Conservation (phyloP, 140 eudicot species). For the Erigeron philadelphicus region DNA sequence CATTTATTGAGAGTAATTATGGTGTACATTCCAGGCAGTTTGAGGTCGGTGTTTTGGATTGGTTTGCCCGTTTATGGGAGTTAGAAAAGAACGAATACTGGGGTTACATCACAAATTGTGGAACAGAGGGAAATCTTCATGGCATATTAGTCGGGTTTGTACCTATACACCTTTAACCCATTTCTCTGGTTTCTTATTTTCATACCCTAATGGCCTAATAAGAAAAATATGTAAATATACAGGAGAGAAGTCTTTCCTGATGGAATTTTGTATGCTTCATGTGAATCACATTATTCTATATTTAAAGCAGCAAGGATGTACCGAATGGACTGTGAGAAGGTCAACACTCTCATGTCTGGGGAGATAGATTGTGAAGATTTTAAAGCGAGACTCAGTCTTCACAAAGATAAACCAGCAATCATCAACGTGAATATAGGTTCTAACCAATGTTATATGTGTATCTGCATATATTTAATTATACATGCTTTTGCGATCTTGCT, state of each 20-base stretch:
- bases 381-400: slow-evolving; percentile 49
- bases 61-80: slow-evolving; percentile 99
- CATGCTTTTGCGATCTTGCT: background rate
- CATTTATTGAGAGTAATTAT: slow-evolving; percentile 96
- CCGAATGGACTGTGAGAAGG: slow-evolving; percentile 85
- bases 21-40: slow-evolving; percentile 99
- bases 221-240: slow-evolving; percentile 27
- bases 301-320: slow-evolving; percentile 99
- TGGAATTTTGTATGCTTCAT: slow-evolving; percentile 82
- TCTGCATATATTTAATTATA: slow-evolving; percentile 3
- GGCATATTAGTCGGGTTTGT: slow-evolving; percentile 95
- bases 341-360: slow-evolving; percentile 71
- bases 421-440: slow-evolving; percentile 86
- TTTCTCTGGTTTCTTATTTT: background rate
- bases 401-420: slow-evolving; percentile 96
- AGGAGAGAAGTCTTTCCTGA: slow-evolving; percentile 98
- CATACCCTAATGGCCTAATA: background rate
- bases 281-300: slow-evolving; percentile 84
- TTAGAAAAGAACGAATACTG: slow-evolving; percentile 82
- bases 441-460: background rate
- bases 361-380: slow-evolving; percentile 93
- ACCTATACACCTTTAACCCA: slow-evolving; percentile 15
- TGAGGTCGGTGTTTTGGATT: slow-evolving; percentile 96
- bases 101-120: slow-evolving; percentile 99
- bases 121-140: slow-evolving; percentile 98